These are phyloP conservation scores for Kentomonas sorsogonicus DNA, from an alignment of 208 protist genomes.

Conservation along the genomic window DNA sequence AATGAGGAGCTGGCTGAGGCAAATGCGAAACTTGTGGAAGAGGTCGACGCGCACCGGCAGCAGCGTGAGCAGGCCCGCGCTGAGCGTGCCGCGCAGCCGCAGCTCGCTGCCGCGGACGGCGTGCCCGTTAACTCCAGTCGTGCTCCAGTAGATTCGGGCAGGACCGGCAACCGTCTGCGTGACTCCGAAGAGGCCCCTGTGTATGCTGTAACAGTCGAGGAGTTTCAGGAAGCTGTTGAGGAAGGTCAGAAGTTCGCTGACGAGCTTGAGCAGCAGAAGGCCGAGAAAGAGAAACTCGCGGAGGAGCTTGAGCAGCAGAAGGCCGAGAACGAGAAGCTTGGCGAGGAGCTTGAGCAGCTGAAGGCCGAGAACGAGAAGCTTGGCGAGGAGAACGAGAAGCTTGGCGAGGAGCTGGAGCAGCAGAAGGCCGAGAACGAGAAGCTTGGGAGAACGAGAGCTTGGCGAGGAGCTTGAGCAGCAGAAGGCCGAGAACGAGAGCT, in stretches of 20 bases:
- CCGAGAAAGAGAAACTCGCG: too few relatives aligned
- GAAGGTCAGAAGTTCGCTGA: too few relatives aligned
- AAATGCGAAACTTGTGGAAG: neutral
- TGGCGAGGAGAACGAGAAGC: slow-evolving; percentile 4
- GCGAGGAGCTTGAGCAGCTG: slow-evolving; percentile 13
- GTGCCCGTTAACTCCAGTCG: neutral
- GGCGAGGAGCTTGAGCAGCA: neutral
- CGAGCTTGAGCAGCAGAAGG: too few relatives aligned
- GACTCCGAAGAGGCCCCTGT: neutral
- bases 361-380: slow-evolving; percentile 1
- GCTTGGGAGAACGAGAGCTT: neutral
- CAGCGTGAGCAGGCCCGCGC: neutral
- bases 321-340: too few relatives aligned
- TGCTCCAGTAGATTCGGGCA: too few relatives aligned
- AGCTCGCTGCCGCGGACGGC: slow-evolving; percentile 2
- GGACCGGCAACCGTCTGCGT: neutral
- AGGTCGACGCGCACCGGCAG: neutral
- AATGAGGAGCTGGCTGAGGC: slow-evolving; percentile 2
- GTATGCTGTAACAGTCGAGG: neutral
- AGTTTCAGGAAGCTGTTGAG: too few relatives aligned
- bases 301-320: too few relatives aligned
- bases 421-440: neutral
- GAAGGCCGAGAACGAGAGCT: slow-evolving; percentile 1
- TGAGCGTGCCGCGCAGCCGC: neutral
- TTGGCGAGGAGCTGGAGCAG: neutral